Base-by-base conservation (phyloP, 2,329 filamentous ascomycete genomes). In the Onygenales sp. region DNA sequence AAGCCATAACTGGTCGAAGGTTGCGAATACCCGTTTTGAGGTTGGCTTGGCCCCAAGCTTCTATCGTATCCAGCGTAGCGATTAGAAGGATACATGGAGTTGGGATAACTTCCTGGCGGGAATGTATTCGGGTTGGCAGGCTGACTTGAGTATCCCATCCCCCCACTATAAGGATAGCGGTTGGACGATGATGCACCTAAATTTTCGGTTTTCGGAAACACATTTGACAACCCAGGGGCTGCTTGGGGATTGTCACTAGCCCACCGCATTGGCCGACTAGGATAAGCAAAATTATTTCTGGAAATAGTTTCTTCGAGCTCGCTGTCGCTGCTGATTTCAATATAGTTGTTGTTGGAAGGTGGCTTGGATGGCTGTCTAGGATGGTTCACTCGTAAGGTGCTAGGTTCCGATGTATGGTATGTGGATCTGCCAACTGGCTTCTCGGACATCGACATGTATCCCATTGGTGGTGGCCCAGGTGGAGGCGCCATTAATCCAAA, bases 291-390 rank as follows among this genome's bases (percentile, higher is more conserved):
- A 32, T 11, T 33, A 11, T 27, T 17, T 37, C 8, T 8, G 11
- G 52, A 14, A 27, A 13, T 39, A 21, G 11, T 31, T 36, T 51
- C 49, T 47, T 58, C 52, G 9, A 47, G n/a, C 6, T 56, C 55
- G 33, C 55, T 56, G 36, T 56, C 55, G 32, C 55, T 54, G 34
- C 49, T 51, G 17, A 56, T 48, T 34, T 56, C 55, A 11, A 55
- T 42, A 17, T 45, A 53, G 34, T 39, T 42, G n/a, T 53, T 44
- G 8, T 33, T 42, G 33, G 52, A 8, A 17, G 21, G 4, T 27
- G 21, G 21, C 21, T 40, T 33, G 21, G 48, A 27, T 37, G 47
- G 4, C 21, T 40, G 9, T 14, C 17, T 34, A 37, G 45, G n/a
- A 37, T 48, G 36, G 3, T 13, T 36, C 36, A 4, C 3, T 4